Percentiles rank a stretch among this genome's conserved stretches.
These are phyloP conservation scores for Misopates orontium DNA, from an alignment of 257 asterid genomes.

Conservation along the genomic window DNA sequence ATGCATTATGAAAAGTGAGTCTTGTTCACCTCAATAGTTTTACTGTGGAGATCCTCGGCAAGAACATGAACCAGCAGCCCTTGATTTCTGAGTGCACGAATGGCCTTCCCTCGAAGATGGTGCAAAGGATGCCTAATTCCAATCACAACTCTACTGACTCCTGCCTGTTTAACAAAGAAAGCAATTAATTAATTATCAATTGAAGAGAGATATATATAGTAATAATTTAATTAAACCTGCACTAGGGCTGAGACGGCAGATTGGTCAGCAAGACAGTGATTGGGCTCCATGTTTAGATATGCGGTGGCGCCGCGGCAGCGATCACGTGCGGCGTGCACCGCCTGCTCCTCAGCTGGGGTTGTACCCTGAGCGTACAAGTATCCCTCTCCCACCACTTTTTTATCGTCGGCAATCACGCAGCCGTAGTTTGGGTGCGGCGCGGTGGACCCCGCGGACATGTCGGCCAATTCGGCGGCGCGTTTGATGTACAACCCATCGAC, in stretches of 20 bases:
- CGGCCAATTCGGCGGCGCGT: conserved; percentile 91
- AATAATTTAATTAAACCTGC: conserved; percentile 44
- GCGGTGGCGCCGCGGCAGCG: conserved; percentile 81
- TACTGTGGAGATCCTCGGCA: conserved; percentile 78
- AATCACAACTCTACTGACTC: conserved; percentile 79
- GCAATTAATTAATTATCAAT: too few species aligned
- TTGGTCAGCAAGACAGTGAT: conserved; percentile 64
- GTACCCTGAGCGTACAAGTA: conserved; percentile 90
- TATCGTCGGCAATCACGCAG: conserved; percentile 61
- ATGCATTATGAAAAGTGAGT: too few species aligned
- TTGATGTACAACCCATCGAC: conserved; percentile 62
- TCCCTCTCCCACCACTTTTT: conserved; percentile 76
- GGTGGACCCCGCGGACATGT: conserved; percentile 81
- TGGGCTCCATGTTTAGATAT: conserved; percentile 93
- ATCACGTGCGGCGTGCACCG: conserved; percentile 73
- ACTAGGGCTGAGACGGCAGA: conserved; percentile 68
- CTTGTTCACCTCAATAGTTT: conserved; percentile 82
- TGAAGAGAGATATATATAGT: too few species aligned
- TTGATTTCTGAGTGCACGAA: conserved; percentile 76
- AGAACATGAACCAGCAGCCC: conserved; percentile 90
- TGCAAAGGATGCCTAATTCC: conserved; percentile 93
- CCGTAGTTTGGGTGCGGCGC: conserved; percentile 98
- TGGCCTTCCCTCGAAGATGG: conserved; percentile 87
- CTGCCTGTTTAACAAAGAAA: conserved; percentile 70
- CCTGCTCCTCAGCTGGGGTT: conserved; percentile 74